Evolutionary conservation across 352 stramenopile species (phyloP), one percentile per base, ranked within the genome.

Genomic region (Globisporangium acanthophoron): DNA sequence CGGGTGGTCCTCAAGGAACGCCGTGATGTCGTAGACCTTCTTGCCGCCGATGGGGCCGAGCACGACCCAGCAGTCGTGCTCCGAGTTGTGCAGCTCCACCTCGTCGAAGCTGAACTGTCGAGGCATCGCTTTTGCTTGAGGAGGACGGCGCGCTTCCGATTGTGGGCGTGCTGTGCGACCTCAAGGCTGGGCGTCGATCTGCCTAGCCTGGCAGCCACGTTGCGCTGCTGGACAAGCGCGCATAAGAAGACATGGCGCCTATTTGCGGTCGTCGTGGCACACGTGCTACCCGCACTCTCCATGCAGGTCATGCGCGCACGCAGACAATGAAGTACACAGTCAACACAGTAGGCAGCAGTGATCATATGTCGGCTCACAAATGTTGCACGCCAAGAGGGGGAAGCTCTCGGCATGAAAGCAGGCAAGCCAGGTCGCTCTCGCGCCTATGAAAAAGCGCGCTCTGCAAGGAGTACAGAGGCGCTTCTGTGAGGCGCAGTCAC

Each of bases 1-100:
- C 0, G 95, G 94, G 66, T 98, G 95, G 60, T 98, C 90, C 53
- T 98, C 90, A 20, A 98, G 75, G 69, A 98, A 98, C 41, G 82
- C 88, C 16, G 89, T 94, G 39, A 98, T 80, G 65, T 98, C 90
- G 69, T 98, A 98, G 1, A 98, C 92, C 64, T 97, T 96, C 59
- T 78, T 76, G 35, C 41, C 50, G 8, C 70, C 69, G 13, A 70
- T 35, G 0, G 18, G 31, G 0, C 73, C 73, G 31, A 86, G 54
- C 21, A 86, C 66, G 18, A 86, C 12, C 77, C 77, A 87, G 61
- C 68, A 81, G 50, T 87, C 71, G 16, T 58, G 40, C 52, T 64
- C 62, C 2, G 54, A 67, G 37, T 64, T 65, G 62, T 86, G 78
- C 64, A 84, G 80, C 15, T 79, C 71, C 27, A 98, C 80, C 62